Conservation (phyloP, 2,329 filamentous ascomycete species). For the Hypoxylon rubiginosum region DNA sequence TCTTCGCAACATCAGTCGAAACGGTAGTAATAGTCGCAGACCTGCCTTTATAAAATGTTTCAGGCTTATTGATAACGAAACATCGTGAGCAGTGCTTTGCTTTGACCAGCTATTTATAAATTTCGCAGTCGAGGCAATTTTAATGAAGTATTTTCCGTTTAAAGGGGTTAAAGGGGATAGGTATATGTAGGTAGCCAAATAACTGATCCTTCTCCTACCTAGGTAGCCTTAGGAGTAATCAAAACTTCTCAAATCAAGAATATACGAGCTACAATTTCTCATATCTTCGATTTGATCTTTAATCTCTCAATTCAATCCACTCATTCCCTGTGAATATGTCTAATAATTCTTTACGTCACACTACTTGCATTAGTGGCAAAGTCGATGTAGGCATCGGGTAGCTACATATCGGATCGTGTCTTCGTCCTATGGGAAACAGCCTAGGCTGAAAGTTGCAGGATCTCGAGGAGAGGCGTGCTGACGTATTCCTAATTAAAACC, state of each 20-base stretch:
- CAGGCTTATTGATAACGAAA: neutral
- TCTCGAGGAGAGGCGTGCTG: conserved; percentile 26
- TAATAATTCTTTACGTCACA: conserved; percentile 8
- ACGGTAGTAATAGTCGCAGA: neutral
- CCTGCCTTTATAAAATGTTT: neutral
- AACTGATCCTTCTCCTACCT: too few relatives aligned
- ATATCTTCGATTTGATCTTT: too few relatives aligned
- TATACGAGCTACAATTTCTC: too few relatives aligned
- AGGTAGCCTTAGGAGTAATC: too few relatives aligned
- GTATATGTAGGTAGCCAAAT: too few relatives aligned
- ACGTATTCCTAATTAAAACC: conserved; percentile 5
- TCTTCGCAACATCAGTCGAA: neutral
- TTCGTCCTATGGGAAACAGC: conserved; percentile 27
- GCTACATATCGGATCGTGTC: conserved; percentile 37
- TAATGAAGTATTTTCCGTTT: too few relatives aligned
- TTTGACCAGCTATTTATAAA: neutral
- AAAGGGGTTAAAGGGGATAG: too few relatives aligned
- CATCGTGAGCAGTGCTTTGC: neutral
- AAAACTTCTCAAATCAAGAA: too few relatives aligned
- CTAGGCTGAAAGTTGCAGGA: conserved; percentile 30
- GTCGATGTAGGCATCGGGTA: conserved; percentile 22
- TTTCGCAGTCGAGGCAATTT: neutral
- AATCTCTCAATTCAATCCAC: neutral
- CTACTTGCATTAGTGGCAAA: conserved; percentile 3
- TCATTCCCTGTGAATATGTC: neutral